Base-by-base conservation (phyloP, 495 filamentous ascomycete species). In the Monascus purpureus region DNA sequence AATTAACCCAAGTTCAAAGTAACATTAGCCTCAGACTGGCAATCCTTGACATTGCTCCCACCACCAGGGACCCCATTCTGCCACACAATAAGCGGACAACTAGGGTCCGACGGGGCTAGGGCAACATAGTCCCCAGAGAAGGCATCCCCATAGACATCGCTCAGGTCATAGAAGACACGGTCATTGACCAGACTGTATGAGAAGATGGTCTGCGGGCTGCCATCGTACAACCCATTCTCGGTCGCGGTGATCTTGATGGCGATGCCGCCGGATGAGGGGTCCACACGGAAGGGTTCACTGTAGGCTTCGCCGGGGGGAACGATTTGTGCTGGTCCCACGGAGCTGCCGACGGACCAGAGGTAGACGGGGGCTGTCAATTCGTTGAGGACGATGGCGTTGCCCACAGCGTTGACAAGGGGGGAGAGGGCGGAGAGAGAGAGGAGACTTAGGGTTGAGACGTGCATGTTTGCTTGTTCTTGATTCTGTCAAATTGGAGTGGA, bases 131-230 rank as follows among this genome's bases (percentile, higher is more conserved):
- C 38, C 5, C 67, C 70, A n/a, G 47, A 49, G 39, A 75, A 74
- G 6, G 65, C 51, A 31, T 70, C 61, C 4, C 71, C 71, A 24
- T 70, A 73, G 24, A 74, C 66, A 37, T 61, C 55, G 28, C 53
- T 63, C 33, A 75, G 47, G 33, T 74, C 71, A 37, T 73, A 75
- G 63, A 61, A 75, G 28, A 73, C 41, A 11, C 47, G 45, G 35
- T 22, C 44, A 30, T 56, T 55, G 31, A 68, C 63, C 17, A 75
- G 53, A 29, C 59, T 61, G 44, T 72, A 73, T 5, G 68, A 63
- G 40, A 63, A 72, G 49, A 59, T 59, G 29, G 62, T 63, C 50
- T 72, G 55, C 1, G 69, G 52, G 24, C 57, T 60, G 30, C 65
- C 67, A 33, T 62, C 58, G 51, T 63, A 72, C 26, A 75, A 49